Conservation (phyloP, 2,329 filamentous ascomycete species). For the Teratosphaeriaceae sp. region DNA sequence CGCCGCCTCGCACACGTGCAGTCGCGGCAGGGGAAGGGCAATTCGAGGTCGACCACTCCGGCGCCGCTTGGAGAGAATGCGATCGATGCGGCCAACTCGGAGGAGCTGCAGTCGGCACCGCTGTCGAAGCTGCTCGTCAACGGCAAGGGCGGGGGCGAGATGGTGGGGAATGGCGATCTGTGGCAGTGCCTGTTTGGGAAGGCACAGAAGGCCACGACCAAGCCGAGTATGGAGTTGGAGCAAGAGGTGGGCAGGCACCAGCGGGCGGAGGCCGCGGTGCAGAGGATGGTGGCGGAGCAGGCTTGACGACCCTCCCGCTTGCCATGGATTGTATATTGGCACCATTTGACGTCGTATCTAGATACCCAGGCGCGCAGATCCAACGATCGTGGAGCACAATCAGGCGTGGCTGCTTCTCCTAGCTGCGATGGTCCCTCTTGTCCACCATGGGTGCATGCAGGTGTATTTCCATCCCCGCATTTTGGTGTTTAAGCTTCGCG, state of each 20-base stretch:
- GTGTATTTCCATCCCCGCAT: too few relatives aligned
- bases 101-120: slow-evolving; percentile 70
- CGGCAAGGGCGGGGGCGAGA: slow-evolving; percentile 66
- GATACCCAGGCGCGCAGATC: too few relatives aligned
- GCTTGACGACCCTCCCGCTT: too few relatives aligned
- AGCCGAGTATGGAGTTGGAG: slow-evolving; percentile 14
- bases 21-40: slow-evolving; percentile 25
- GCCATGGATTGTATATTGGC: too few relatives aligned
- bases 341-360: too few relatives aligned
- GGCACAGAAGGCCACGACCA: slow-evolving; percentile 21
- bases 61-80: slow-evolving; percentile 44
- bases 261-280: slow-evolving; percentile 46
- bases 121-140: slow-evolving; percentile 65
- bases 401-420: too few relatives aligned
- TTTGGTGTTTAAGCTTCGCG: too few relatives aligned
- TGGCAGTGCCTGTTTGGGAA: slow-evolving; percentile 84
- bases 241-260: slow-evolving; percentile 45
- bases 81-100: slow-evolving; percentile 76
- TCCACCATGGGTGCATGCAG: too few relatives aligned
- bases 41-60: slow-evolving; percentile 25
- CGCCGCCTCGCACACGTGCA: slow-evolving; percentile 71
- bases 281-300: slow-evolving; percentile 1
- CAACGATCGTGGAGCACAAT: too few relatives aligned
- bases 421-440: too few relatives aligned
- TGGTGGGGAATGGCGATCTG: slow-evolving; percentile 69